Evolutionary conservation across 192 early-diverging fungal genomes (phyloP), one percentile per base, ranked within the genome.

Genomic region (Linnemannia hyalina): DNA sequence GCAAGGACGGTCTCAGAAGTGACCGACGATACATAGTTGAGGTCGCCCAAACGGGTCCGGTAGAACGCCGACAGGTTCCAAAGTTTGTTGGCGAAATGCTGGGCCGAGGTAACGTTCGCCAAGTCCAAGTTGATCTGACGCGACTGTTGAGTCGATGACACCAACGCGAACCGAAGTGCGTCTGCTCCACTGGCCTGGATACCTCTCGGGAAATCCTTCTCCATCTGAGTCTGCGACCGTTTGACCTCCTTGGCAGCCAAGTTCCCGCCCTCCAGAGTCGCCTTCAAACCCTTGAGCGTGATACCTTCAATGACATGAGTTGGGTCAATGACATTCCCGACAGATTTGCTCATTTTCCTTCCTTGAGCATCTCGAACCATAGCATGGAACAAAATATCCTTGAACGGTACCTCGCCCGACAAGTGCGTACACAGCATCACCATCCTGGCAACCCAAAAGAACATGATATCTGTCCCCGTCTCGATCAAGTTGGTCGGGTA

Each of bases 401-500:
- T 94, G 88, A 99, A 99, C 0, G 97, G 97, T 13, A 94, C 92
- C 40, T 95, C 76, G 4, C 92, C 92, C 16, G 95, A 94, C 77
- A 99, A 93, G 79, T 97, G 93, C 41, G 94, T 94, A 73, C 96
- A 95, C 65, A 99, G 88, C 97, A 99, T 99, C 11, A 96, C 95
- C 98, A 99, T 99, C 73, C 97, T 92, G 11, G 97, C 97, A 20
- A 99, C 96, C 98, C 98, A 99, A 88, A 99, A 99, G 89, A 99
- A 99, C 76, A 99, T 88, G 88, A 99, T 99, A 89, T 99, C 98
- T 73, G 93, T 94, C 0, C 98, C 98, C 32, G 98, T 98, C 84
- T 99, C 98, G 74, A 99, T 93, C 32, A 99, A 78, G 11, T 92
- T 89, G 76, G 94, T 94, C 23, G 98, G 96, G 82, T 95, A 97